Evolutionary conservation across 768 basidiomycete species (phyloP).

Genomic region (Lactarius psammicola): DNA sequence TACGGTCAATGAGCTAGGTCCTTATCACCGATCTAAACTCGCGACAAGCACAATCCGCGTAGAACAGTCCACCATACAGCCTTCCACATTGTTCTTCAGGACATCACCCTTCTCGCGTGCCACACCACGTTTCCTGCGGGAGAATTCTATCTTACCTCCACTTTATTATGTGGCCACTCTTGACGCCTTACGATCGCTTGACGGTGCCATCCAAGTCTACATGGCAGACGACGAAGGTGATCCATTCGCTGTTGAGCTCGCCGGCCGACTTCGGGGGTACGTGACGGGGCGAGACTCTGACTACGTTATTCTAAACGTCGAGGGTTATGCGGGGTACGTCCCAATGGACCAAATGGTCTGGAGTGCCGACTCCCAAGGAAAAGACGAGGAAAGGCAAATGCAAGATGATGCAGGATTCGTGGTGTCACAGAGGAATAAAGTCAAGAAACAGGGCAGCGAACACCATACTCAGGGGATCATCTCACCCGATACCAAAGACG

Average conservation of each 20-base stretch:
- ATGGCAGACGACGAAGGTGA: conserved; percentile 83
- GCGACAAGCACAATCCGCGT: conserved; percentile 61
- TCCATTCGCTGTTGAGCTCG: conserved; percentile 81
- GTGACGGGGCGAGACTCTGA: conserved; percentile 82
- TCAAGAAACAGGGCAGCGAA: conserved; percentile 42
- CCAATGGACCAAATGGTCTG: conserved; percentile 76
- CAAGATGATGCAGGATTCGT: conserved; percentile 57
- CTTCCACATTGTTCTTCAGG: conserved; percentile 73
- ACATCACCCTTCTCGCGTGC: conserved; percentile 67
- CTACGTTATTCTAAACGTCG: conserved; percentile 73
- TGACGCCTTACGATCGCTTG: conserved; percentile 46
- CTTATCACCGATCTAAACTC: conserved; percentile 71
- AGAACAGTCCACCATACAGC: conserved; percentile 55
- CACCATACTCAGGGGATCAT: conserved; percentile 41
- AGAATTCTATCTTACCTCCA: conserved; percentile 74
- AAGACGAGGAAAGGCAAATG: conserved; percentile 30
- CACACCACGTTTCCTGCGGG: conserved; percentile 63
- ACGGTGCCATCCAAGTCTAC: conserved; percentile 49
- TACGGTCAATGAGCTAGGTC: conserved; percentile 44
- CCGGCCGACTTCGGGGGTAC: conserved; percentile 67
- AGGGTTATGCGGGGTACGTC: conserved; percentile 76
- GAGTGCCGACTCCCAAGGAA: conserved; percentile 39
- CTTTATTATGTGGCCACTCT: conserved; percentile 59
- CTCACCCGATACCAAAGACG: conserved; percentile 46
- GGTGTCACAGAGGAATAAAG: conserved; percentile 53